Percentiles rank a stretch among this genome's conserved stretches.
phyloP scores from a whole-genome alignment of 163 green algal genomes.

The Picocystis sp. region DNA sequence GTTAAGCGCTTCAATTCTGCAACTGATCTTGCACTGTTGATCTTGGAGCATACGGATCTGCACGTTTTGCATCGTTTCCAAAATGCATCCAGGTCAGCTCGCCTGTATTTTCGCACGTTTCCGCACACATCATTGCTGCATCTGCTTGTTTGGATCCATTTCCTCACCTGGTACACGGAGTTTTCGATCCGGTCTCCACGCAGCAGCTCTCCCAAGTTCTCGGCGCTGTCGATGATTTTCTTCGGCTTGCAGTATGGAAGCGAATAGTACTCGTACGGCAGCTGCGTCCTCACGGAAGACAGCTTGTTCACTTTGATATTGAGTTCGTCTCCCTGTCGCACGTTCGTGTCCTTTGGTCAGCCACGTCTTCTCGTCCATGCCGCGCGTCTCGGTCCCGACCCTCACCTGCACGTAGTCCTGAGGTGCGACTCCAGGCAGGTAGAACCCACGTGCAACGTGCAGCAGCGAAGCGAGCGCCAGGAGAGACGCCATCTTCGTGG shows the following conservation, averaged over 20 bases:
- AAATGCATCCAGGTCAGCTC: not conserved
- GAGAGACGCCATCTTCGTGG: too few species aligned
- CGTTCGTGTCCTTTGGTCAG: not conserved
- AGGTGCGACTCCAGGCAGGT: conserved; percentile 77
- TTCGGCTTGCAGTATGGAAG: conserved; percentile 88
- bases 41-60: conserved; percentile 79
- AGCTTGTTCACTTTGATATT: conserved; percentile 96
- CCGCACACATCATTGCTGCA: too few species aligned
- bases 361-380: too few species aligned
- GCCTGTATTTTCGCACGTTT: too few species aligned
- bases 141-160: too few species aligned
- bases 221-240: conserved; percentile 63
- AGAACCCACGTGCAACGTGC: conserved; percentile 40
- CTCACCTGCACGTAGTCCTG: conserved; percentile 69
- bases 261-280: conserved; percentile 95
- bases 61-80: not conserved
- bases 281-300: conserved; percentile 75
- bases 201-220: conserved; percentile 95
- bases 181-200: conserved; percentile 95
- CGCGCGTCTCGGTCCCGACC: too few species aligned
- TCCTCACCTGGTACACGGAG: conserved; percentile 68
- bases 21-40: conserved; percentile 87
- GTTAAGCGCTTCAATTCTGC: conserved; percentile 56
- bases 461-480: not conserved
- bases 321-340: conserved; percentile 59